Percentiles rank a stretch among this genome's conserved stretches.
Conservation (phyloP, 1,139 yeast species). For the Yamadazyma buinensis region DNA sequence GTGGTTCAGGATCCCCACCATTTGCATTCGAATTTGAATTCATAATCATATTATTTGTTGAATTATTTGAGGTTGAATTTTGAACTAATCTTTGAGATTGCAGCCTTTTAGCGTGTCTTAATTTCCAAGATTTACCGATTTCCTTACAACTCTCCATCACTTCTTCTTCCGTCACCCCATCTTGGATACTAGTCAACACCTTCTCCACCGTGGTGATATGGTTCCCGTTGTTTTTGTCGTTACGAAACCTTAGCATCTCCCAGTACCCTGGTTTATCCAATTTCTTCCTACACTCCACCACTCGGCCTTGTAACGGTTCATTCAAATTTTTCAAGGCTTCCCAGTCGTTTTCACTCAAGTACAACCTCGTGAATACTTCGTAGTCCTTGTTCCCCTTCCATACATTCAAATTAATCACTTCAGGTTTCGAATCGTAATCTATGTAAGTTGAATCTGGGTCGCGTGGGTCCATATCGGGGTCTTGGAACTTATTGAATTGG, state of each 20-base stretch:
- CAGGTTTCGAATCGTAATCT: conserved; percentile 82
- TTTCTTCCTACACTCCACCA: conserved; percentile 76
- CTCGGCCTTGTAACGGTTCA: conserved; percentile 87
- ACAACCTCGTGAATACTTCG: conserved; percentile 62
- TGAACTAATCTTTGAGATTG: too few species aligned
- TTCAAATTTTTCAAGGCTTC: conserved; percentile 59
- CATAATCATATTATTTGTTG: too few species aligned
- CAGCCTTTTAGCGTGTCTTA: conserved; percentile 30
- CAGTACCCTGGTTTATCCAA: conserved; percentile 55
- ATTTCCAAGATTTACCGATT: conserved; percentile 34
- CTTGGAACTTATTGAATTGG: conserved; percentile 62
- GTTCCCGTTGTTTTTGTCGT: conserved; percentile 88
- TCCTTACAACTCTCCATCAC: conserved; percentile 44
- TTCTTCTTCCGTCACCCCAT: conserved; percentile 80
- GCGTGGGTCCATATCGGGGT: conserved; percentile 64
- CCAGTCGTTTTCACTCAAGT: conserved; percentile 76
- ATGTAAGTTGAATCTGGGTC: conserved; percentile 73
- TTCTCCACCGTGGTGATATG: conserved; percentile 77
- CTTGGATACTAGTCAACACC: conserved; percentile 79
- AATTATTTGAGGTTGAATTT: too few species aligned
- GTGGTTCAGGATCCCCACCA: too few species aligned
- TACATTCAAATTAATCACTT: conserved; percentile 52
- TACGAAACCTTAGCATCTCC: conserved; percentile 86
- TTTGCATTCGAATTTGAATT: too few species aligned
- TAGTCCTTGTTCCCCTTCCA: conserved; percentile 80